Evolutionary conservation across 495 filamentous ascomycete species (phyloP).

Genomic region (Wilcoxina mikolae): DNA sequence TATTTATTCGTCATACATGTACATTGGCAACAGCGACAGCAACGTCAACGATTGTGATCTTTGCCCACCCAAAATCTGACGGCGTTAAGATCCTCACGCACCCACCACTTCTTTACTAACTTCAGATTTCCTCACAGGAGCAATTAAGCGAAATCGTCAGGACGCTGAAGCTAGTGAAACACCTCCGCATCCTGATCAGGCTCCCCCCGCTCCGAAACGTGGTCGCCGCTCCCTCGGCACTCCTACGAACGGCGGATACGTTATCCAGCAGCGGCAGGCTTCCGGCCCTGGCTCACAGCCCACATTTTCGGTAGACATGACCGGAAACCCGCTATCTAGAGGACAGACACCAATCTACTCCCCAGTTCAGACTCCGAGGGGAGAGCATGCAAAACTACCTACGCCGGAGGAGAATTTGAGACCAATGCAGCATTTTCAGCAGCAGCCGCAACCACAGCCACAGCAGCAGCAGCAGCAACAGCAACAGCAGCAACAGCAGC

Average conservation of each 20-base stretch:
- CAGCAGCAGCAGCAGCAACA: slow-evolving; percentile 2
- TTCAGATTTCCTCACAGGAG: slow-evolving; percentile 11
- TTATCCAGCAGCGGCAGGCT: slow-evolving; percentile 13
- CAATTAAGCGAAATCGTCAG: slow-evolving; percentile 21
- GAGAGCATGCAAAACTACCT: not conserved
- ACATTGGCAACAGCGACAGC: no score
- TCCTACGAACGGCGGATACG: slow-evolving; percentile 5
- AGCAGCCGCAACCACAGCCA: not conserved
- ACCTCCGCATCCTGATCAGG: slow-evolving; percentile 15
- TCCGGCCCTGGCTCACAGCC: slow-evolving; percentile 25
- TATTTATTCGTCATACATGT: no score
- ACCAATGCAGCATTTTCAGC: not conserved
- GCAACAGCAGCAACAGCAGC: not conserved
- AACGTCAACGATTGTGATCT: no score
- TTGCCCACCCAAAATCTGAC: no score
- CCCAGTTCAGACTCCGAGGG: slow-evolving; percentile 21
- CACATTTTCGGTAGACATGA: slow-evolving; percentile 25
- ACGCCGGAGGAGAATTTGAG: not conserved
- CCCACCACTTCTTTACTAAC: not conserved
- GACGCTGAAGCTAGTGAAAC: slow-evolving; percentile 19
- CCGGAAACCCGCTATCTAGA: slow-evolving; percentile 9
- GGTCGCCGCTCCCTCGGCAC: slow-evolving; percentile 24
- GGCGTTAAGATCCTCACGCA: slow-evolving; percentile 8
- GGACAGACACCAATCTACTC: slow-evolving; percentile 18
- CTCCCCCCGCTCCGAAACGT: slow-evolving; percentile 22